Evolutionary conservation across 2,329 filamentous ascomycete genomes (phyloP).

Genomic region (Mollisiaceae sp.): DNA sequence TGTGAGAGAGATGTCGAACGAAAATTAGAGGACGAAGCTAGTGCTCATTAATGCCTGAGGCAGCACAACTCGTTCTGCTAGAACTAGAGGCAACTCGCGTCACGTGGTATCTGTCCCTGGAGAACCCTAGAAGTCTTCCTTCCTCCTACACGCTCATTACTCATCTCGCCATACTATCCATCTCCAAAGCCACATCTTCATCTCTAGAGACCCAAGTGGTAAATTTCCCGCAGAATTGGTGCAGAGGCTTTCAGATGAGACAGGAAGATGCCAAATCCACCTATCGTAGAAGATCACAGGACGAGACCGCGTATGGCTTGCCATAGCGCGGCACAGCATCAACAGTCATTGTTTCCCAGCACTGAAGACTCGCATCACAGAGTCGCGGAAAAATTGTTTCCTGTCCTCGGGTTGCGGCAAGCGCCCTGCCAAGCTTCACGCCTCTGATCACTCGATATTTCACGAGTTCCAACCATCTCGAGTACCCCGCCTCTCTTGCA

Average conservation of each 20-base stretch:
- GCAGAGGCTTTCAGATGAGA: not conserved
- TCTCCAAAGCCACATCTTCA: too few species aligned
- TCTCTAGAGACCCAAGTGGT: not conserved
- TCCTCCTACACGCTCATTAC: too few species aligned
- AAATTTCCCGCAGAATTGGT: not conserved
- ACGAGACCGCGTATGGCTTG: not conserved
- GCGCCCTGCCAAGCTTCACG: not conserved
- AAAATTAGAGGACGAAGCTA: too few species aligned
- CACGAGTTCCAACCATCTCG: not conserved
- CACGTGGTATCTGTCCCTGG: too few species aligned
- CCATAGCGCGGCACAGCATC: not conserved
- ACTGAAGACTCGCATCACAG: too few species aligned
- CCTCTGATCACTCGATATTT: not conserved
- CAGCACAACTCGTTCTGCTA: too few species aligned
- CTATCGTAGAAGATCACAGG: not conserved
- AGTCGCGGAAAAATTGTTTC: conserved; percentile 4
- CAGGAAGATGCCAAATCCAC: conserved; percentile 1
- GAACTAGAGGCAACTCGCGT: too few species aligned
- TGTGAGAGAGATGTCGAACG: too few species aligned
- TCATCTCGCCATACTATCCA: too few species aligned
- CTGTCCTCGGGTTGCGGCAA: not conserved
- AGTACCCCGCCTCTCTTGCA: not conserved
- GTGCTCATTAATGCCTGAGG: too few species aligned
- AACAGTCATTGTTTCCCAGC: not conserved
- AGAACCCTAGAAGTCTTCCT: too few species aligned